Evolutionary conservation across 2,329 filamentous ascomycete genomes (phyloP), one percentile per base, ranked within the genome.

Genomic region (Sphaerulina musiva): DNA sequence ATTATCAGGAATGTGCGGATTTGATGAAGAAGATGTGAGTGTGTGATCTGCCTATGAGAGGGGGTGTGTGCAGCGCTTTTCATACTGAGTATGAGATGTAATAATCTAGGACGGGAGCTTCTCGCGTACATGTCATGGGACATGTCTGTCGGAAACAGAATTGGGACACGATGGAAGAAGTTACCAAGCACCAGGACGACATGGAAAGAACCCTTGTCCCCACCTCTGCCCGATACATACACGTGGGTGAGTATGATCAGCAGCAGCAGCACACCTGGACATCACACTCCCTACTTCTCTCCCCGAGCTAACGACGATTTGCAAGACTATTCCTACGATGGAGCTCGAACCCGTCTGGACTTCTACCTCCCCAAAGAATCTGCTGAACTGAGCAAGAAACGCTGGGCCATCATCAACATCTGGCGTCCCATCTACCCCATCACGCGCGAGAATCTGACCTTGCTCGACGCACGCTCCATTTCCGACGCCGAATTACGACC

Each of bases 341-440:
- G 54, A 7, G 54, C 54, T 29, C 32, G 34, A 17, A 50, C 23
- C 7, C 34, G 44, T 8, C 14, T 53, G 11, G 40, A 53, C 4
- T 41, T 46, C 26, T 42, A 49, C 17, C 51, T 49, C 3, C 48
- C 45, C 2, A 4, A 38, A 14, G 46, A 56, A 32, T 29, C 45
- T 9, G 12, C 29, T 1, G 26, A 46, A 34, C 26, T 46, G 17
- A 48, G 50, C 17, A 46, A 46, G 14, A 51, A 23, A 12, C 53
- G 53, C 17, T 53, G 54, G 54, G 54, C 50, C 23, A 53, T 56
- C 12, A 58, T 58, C 46, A 56, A 58, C 44, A 17, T 56, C 32
- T 58, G 56, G 56, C 48, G 56, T 12, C 56, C 56, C 1, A 51
- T 58, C 26, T 36, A 49, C 9, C 41, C 50, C 4, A 46, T 58